These are phyloP conservation scores for Solanum peruvianum DNA, from an alignment of 257 asterid species.

Conservation along the genomic window DNA sequence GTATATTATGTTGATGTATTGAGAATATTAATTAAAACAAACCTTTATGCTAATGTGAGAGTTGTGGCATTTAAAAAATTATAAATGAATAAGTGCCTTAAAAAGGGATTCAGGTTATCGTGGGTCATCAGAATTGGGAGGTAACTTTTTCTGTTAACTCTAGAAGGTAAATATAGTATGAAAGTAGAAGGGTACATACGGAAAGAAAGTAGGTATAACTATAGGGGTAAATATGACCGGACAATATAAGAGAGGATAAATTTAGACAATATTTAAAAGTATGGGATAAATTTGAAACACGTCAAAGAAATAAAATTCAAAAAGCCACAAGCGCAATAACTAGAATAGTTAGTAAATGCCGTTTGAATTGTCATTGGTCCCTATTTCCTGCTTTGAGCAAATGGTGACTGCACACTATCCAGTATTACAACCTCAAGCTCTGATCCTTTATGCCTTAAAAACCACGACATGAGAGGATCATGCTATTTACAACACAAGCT, in stretches of 20 bases:
- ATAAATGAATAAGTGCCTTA: no score
- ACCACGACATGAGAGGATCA: slow-evolving; percentile 54
- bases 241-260: neutral
- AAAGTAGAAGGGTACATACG: neutral
- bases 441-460: slow-evolving; percentile 54
- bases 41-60: neutral
- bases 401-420: neutral
- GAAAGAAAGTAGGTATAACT: neutral
- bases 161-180: neutral
- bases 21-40: neutral
- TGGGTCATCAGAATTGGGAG: no score
- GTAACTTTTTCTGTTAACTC: no score
- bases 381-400: neutral
- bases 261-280: neutral
- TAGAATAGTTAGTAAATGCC: neutral
- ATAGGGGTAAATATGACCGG: neutral
- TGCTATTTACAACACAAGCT: slow-evolving; percentile 39
- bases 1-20: neutral
- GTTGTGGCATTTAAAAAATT: no score
- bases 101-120: no score
- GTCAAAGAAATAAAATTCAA: neutral
- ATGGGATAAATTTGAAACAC: neutral
- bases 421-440: slow-evolving; percentile 3
- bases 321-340: neutral
- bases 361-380: neutral